Percentiles rank a stretch among this genome's conserved stretches.
Conservation (phyloP, 192 early-diverging fungal genomes). For the Linnemannia zychae region DNA sequence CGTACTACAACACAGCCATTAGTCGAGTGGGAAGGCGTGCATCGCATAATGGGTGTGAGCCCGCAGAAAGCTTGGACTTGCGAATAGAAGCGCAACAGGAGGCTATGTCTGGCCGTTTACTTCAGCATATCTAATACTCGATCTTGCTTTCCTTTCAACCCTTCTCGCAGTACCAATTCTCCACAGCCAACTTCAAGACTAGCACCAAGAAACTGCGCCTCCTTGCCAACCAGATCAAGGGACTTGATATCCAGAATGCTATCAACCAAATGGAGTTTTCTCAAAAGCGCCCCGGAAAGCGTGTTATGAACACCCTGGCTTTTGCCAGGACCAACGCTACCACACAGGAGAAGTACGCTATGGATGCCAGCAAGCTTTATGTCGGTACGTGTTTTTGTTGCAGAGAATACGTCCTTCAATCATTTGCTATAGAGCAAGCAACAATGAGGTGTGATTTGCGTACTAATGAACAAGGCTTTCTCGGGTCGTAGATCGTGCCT, state of each 20-base stretch:
- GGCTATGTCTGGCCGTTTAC: neutral
- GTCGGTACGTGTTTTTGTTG: conserved; percentile 57
- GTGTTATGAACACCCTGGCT: conserved; percentile 74
- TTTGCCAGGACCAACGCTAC: conserved; percentile 78
- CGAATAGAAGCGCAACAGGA: neutral
- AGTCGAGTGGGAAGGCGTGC: neutral
- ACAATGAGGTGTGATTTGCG: neutral
- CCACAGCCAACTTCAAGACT: conserved; percentile 76
- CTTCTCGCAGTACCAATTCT: conserved; percentile 62
- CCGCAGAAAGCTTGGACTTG: neutral
- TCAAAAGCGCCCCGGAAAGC: conserved; percentile 71
- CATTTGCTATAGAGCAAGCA: neutral
- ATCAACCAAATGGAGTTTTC: conserved; percentile 87
- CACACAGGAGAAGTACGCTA: conserved; percentile 67
- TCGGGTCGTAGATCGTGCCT: conserved; percentile 70
- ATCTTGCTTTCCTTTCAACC: neutral
- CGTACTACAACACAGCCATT: neutral
- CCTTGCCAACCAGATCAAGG: conserved; percentile 78
- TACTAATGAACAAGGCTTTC: neutral
- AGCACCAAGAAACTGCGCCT: conserved; percentile 80
- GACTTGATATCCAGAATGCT: conserved; percentile 75
- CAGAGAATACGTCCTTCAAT: neutral
- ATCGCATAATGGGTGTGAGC: neutral
- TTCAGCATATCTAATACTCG: neutral
- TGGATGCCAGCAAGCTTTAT: conserved; percentile 72